Conservation (phyloP, 495 filamentous ascomycete genomes). For the Schizothecium vesticola region DNA sequence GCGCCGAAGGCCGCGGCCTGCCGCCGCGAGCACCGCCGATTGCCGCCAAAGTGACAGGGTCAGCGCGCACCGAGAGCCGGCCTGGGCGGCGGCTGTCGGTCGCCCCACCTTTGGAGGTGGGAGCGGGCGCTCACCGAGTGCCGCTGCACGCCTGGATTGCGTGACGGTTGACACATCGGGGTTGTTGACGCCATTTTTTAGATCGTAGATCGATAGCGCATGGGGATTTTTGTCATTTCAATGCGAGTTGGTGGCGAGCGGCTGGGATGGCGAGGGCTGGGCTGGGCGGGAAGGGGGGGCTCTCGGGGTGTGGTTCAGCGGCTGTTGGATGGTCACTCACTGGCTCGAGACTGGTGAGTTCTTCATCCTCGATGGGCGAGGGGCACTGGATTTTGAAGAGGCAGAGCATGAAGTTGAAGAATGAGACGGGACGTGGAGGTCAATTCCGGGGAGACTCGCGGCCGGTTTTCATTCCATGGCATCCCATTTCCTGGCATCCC, state of each 20-base stretch:
- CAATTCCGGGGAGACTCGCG: no score
- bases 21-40: background rate
- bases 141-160: background rate
- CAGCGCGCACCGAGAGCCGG: background rate
- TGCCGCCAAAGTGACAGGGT: background rate
- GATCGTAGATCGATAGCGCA: background rate
- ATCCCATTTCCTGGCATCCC: no score
- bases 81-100: background rate
- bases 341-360: background rate
- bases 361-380: no score
- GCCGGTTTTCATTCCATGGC: background rate
- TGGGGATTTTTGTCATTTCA: background rate
- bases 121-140: background rate
- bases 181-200: background rate
- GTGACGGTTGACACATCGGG: background rate
- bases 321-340: no score
- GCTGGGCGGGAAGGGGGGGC: no score
- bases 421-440: no score
- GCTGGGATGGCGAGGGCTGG: no score
- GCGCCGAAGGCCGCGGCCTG: background rate
- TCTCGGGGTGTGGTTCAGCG: no score
- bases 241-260: background rate
- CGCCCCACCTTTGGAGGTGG: background rate
- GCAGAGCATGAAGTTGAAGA: background rate
- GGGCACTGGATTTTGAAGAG: no score